These are phyloP conservation scores for Colletotrichum euphorbiae DNA, from an alignment of 2,329 filamentous ascomycete species.

Conservation along the genomic window DNA sequence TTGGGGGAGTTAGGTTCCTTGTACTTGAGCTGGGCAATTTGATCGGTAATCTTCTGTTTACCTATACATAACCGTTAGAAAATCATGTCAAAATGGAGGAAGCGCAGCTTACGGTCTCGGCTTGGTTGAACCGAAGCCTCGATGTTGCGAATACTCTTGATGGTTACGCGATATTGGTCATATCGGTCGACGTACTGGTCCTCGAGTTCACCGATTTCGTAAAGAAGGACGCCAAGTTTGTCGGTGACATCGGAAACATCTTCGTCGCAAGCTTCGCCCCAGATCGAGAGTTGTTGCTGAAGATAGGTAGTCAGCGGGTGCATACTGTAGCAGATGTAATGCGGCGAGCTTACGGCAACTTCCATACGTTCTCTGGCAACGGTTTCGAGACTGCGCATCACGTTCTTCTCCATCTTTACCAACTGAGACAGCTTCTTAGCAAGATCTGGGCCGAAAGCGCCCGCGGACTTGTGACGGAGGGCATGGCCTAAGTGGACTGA, in stretches of 20 bases:
- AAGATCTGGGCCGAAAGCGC: constrained; percentile 85
- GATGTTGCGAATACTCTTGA: constrained; percentile 99
- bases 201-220: constrained; percentile 98
- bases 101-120: constrained; percentile 82
- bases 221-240: constrained; percentile 97
- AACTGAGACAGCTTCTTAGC: constrained; percentile 98
- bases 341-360: constrained; percentile 79
- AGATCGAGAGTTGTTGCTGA: constrained; percentile 98
- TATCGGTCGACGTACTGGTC: constrained; percentile 99
- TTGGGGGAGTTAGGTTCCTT: constrained; percentile 98
- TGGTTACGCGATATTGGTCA: constrained; percentile 98
- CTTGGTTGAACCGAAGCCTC: constrained; percentile 98
- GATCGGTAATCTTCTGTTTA: constrained; percentile 99
- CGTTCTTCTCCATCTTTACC: constrained; percentile 99
- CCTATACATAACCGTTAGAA: constrained; percentile 61
- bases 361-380: constrained; percentile 98
- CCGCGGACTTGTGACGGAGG: constrained; percentile 79
- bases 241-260: constrained; percentile 99
- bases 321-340: background rate
- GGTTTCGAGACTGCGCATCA: constrained; percentile 97
- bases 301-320: constrained; percentile 31
- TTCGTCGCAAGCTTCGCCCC: constrained; percentile 95
- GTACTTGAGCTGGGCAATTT: constrained; percentile 99
- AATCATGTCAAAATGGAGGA: background rate
- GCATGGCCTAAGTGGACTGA: constrained; percentile 64